A percentile compares a stretch with the other conserved stretches of the same genome.
Evolutionary conservation across 306 rosid species (phyloP).

Genomic region (Lagenaria siceraria): DNA sequence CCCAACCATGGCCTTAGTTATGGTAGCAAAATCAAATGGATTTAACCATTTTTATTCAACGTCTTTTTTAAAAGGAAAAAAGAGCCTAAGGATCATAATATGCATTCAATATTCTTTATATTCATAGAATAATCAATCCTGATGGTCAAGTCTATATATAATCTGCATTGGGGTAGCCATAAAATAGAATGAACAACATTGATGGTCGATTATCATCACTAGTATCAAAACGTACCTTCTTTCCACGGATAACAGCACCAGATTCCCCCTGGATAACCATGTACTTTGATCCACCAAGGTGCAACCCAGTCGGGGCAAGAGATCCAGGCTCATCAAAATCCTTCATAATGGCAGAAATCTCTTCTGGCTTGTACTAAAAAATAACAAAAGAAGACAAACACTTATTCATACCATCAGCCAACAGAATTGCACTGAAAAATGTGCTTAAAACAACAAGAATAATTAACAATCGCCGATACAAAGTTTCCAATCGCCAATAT

Average conservation of each 20-base stretch:
- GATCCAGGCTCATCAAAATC: conserved; percentile 40
- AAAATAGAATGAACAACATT: not conserved
- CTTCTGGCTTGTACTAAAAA: conserved; percentile 35
- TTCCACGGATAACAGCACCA: conserved; percentile 45
- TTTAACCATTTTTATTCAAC: not conserved
- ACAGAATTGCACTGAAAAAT: not conserved
- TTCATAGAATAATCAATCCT: not conserved
- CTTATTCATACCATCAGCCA: not conserved
- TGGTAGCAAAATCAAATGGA: not conserved
- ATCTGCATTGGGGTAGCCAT: not conserved
- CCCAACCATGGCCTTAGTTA: too few relatives aligned
- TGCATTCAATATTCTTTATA: not conserved
- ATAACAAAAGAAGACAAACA: not conserved
- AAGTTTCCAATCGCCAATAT: not conserved
- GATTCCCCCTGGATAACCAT: conserved; percentile 55
- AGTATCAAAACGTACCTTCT: conserved; percentile 26
- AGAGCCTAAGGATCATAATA: not conserved
- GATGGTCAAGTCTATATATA: not conserved
- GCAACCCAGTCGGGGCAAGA: conserved; percentile 47
- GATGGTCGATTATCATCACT: not conserved
- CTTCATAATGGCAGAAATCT: conserved; percentile 28
- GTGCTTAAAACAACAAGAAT: not conserved
- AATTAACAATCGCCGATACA: too few relatives aligned
- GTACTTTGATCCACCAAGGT: conserved; percentile 45
- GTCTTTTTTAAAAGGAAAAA: too few relatives aligned